Percentiles rank a stretch among this genome's conserved stretches.
These are phyloP conservation scores for Fusarium pseudocircinatum DNA, from an alignment of 2,329 filamentous ascomycete genomes.

Conservation along the genomic window DNA sequence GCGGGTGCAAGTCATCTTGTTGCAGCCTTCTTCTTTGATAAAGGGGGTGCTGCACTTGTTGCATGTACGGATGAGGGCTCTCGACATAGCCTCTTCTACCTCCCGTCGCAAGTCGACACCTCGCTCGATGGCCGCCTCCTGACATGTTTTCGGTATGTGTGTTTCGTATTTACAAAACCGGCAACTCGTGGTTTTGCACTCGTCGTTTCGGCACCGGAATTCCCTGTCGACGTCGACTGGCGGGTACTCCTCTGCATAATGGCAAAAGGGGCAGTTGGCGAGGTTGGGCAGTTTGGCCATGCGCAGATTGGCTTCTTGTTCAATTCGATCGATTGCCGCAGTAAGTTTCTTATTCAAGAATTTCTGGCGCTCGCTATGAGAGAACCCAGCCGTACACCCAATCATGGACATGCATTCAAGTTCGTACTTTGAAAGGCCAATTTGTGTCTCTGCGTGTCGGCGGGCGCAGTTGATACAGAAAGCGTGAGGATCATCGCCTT, in stretches of 20 bases:
- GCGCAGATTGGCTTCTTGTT: constrained; percentile 76
- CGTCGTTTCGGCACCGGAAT: constrained; percentile 74
- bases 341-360: constrained; percentile 68
- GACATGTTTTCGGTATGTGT: constrained; percentile 78
- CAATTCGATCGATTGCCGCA: constrained; percentile 73
- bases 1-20: constrained; percentile 81
- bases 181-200: constrained; percentile 72
- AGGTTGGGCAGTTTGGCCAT: constrained; percentile 77
- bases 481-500: constrained; percentile 65
- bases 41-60: constrained; percentile 77
- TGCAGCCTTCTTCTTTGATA: constrained; percentile 82
- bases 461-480: constrained; percentile 77
- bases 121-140: constrained; percentile 69
- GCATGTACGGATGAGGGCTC: constrained; percentile 79
- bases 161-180: constrained; percentile 74
- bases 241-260: constrained; percentile 78
- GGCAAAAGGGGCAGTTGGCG: constrained; percentile 82
- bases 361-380: constrained; percentile 60
- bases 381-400: constrained; percentile 71
- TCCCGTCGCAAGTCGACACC: constrained; percentile 69
- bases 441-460: constrained; percentile 71
- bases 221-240: constrained; percentile 74
- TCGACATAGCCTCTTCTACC: constrained; percentile 87
- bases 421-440: constrained; percentile 75
- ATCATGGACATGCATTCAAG: constrained; percentile 76